Evolutionary conservation across 2,329 filamentous ascomycete species (phyloP).

Genomic region (Cytospora paraplurivora): DNA sequence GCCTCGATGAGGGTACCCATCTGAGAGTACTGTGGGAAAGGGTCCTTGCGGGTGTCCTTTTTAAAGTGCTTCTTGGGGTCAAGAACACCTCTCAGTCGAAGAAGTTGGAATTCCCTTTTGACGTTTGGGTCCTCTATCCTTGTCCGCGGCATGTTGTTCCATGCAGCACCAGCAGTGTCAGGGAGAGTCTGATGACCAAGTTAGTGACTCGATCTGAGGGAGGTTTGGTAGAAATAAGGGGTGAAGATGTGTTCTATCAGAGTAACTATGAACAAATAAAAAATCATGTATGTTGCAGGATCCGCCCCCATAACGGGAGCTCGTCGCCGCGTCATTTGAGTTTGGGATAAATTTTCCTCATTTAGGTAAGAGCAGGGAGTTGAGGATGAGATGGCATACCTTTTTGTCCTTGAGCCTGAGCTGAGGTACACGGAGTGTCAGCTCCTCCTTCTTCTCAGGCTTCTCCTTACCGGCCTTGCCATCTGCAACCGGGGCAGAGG

Average conservation of each 20-base stretch:
- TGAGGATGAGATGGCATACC: constrained; percentile 33
- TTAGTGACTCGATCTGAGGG: constrained; percentile 32
- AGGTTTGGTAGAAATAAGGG: constrained; percentile 43
- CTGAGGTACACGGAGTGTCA: constrained; percentile 37
- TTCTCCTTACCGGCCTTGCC: constrained; percentile 22
- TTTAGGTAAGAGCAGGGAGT: constrained; percentile 41
- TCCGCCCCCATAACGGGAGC: constrained; percentile 79
- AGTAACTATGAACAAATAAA: constrained; percentile 70
- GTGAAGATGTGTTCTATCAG: constrained; percentile 52
- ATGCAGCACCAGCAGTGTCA: constrained; percentile 72
- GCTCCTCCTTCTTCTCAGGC: constrained; percentile 32
- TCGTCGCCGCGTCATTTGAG: constrained; percentile 71
- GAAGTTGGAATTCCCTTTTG: constrained; percentile 84
- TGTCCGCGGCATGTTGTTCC: constrained; percentile 88
- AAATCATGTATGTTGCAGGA: constrained; percentile 63
- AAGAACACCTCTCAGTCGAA: constrained; percentile 85
- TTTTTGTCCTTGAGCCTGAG: constrained; percentile 35
- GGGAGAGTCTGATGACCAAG: constrained; percentile 36
- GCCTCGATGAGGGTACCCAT: constrained; percentile 88
- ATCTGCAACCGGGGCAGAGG: constrained; percentile 23
- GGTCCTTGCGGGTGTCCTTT: constrained; percentile 73
- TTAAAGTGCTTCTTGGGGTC: constrained; percentile 91
- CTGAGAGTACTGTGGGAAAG: constrained; percentile 81
- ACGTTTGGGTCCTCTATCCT: constrained; percentile 75
- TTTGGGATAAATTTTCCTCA: constrained; percentile 80